A percentile compares a stretch with the other conserved stretches of the same genome.
phyloP scores from a whole-genome alignment of 1,284 basidiomycete genomes.

The Ceratobasidium sp. region DNA sequence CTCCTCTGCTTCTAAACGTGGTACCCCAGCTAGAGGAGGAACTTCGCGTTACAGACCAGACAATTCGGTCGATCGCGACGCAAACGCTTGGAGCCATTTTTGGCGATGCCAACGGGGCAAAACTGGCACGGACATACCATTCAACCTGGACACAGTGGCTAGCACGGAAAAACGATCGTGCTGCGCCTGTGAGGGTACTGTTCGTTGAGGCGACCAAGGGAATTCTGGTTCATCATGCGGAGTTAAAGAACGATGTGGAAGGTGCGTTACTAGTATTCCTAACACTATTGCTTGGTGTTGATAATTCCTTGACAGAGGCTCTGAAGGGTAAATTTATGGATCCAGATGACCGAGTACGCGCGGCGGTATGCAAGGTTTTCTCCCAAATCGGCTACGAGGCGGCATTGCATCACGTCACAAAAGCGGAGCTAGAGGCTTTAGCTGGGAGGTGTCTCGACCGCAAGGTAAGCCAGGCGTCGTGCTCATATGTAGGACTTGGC shows the following conservation, averaged over 20 bases:
- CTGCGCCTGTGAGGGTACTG: conserved; percentile 73
- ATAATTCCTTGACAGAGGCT: conserved; percentile 59
- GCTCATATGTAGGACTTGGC: neutral
- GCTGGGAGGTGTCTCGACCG: conserved; percentile 85
- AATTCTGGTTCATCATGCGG: conserved; percentile 73
- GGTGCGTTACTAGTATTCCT: conserved; percentile 59
- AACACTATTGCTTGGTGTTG: conserved; percentile 34
- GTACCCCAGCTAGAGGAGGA: conserved; percentile 95
- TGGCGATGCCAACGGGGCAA: conserved; percentile 70
- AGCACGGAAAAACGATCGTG: conserved; percentile 81
- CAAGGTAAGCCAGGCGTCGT: conserved; percentile 66
- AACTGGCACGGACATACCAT: conserved; percentile 83
- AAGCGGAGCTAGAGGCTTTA: conserved; percentile 69
- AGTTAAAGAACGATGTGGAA: conserved; percentile 76
- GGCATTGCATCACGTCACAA: conserved; percentile 82
- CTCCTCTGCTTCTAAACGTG: conserved; percentile 85
- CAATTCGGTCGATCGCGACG: conserved; percentile 81
- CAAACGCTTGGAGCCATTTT: conserved; percentile 92
- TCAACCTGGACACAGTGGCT: conserved; percentile 90
- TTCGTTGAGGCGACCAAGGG: conserved; percentile 79
- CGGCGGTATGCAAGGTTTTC: conserved; percentile 84
- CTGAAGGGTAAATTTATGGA: conserved; percentile 79
- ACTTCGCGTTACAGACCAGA: conserved; percentile 78
- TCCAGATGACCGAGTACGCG: conserved; percentile 91
- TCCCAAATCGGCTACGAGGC: conserved; percentile 91